phyloP scores from a whole-genome alignment of 2,329 filamentous ascomycete species.

The Colletotrichum acutatum region DNA sequence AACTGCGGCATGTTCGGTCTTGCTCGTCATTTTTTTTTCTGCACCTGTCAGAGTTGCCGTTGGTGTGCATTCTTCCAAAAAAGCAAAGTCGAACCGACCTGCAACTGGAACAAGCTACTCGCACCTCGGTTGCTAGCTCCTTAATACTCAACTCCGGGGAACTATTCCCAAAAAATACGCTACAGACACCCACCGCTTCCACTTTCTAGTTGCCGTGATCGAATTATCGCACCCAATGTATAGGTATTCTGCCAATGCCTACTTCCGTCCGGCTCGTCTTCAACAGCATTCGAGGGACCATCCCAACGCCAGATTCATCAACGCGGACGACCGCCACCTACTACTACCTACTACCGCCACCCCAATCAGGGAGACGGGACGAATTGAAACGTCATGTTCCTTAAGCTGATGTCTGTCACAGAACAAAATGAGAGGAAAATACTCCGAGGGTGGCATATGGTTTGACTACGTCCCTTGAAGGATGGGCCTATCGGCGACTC shows the following conservation, averaged over 20 bases:
- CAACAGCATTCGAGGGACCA: neutral
- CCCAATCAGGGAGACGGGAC: conserved; percentile 7
- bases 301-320: neutral
- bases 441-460: neutral
- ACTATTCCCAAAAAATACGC: neutral
- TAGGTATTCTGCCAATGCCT: neutral
- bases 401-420: conserved; percentile 27
- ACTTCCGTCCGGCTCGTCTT: neutral
- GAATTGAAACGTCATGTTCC: conserved; percentile 28
- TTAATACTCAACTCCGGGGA: neutral
- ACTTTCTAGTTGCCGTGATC: neutral
- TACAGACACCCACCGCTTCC: neutral
- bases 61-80: neutral
- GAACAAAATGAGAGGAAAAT: conserved; percentile 22
- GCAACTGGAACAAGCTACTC: neutral
- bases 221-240: neutral
- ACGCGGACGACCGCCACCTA: neutral
- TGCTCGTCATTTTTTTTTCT: neutral
- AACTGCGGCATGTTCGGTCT: neutral
- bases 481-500: neutral
- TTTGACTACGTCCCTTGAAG: neutral
- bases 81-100: neutral
- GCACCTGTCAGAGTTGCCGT: conserved; percentile 25
- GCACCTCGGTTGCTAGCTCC: neutral
- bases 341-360: neutral